These are phyloP conservation scores for Chamaecyparis obtusa DNA, from an alignment of 75 land plant species.

Conservation along the genomic window DNA sequence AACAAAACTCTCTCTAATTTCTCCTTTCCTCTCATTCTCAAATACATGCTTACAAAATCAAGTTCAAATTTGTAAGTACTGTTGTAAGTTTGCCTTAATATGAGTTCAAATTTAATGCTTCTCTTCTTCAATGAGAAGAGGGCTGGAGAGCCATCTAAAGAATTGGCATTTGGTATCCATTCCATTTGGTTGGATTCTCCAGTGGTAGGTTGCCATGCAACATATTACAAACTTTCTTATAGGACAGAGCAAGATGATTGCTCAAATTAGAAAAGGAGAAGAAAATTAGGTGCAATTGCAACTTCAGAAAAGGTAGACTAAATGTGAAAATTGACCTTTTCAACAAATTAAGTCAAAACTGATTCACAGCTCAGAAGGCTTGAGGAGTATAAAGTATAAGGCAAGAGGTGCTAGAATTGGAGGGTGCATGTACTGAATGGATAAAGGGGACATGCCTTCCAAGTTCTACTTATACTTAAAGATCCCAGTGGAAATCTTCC, in stretches of 20 bases:
- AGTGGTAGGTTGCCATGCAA: too few species aligned
- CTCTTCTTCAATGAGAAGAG: too few species aligned
- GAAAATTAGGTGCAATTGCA: not conserved
- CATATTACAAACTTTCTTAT: too few species aligned
- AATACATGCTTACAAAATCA: too few species aligned
- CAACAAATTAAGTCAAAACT: not conserved
- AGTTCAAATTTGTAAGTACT: not conserved
- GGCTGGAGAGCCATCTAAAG: too few species aligned
- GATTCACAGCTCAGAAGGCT: not conserved
- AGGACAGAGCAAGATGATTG: not conserved
- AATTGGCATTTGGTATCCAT: not conserved
- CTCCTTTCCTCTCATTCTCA: too few species aligned
- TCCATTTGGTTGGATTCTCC: not conserved
- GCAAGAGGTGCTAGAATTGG: not conserved
- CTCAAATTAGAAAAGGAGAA: not conserved
- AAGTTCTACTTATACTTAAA: not conserved
- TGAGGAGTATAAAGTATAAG: not conserved
- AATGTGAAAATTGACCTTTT: not conserved
- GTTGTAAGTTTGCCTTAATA: not conserved
- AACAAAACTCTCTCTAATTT: too few species aligned
- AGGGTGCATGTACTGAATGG: not conserved
- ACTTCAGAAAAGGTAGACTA: not conserved
- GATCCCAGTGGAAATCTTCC: not conserved
- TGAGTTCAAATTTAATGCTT: too few species aligned
- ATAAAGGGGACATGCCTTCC: not conserved